Evolutionary conservation across 192 early-diverging fungal species (phyloP), one percentile per base, ranked within the genome.

Genomic region (Mortierella antarctica): DNA sequence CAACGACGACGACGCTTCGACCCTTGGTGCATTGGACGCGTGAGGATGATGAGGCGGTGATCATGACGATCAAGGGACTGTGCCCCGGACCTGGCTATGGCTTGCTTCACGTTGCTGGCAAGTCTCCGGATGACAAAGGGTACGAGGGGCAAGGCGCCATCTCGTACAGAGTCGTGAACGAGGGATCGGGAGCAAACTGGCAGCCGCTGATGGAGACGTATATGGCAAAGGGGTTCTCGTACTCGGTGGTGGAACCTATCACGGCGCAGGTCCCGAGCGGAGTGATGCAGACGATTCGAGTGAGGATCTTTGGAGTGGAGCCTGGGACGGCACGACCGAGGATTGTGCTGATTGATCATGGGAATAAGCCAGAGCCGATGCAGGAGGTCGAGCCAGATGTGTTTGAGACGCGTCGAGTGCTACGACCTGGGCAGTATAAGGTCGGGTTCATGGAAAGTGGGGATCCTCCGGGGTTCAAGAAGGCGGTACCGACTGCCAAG

Each of bases 61-160:
- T 49, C 1, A 71, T 79, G 76, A 67, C 57, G 21, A 23, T 79
- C 31, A 51, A 55, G 50, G 21, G 55, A 2, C 55, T 66, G 23
- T 79, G 76, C 67, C 69, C 76, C 2, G 45, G 53, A 4, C 39
- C 76, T 18, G 76, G 76, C 4, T 31, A 21, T 0, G 76, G 76
- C 3, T 14, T 20, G 12, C 49, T 79, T n/a, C 0, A 10, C 44
- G 45, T 79, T 17, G 48, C 6, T 23, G 69, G 63, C 12, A 9
- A 1, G 4, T 15, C 57, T 1, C 6, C 55, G 5, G 44, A 41
- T 13, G 15, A 15, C 18, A 51, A 1, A 4, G 11, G 40, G 8
- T 7, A 17, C 0, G 23, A 46, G 18, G 20, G n/a, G 0, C 4
- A 3, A 6, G 39, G 46, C 12, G 61, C 51, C 23, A 45, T 76